Evolutionary conservation across 1,284 basidiomycete species (phyloP), one percentile per base, ranked within the genome.

Genomic region (Puccinia horiana): DNA sequence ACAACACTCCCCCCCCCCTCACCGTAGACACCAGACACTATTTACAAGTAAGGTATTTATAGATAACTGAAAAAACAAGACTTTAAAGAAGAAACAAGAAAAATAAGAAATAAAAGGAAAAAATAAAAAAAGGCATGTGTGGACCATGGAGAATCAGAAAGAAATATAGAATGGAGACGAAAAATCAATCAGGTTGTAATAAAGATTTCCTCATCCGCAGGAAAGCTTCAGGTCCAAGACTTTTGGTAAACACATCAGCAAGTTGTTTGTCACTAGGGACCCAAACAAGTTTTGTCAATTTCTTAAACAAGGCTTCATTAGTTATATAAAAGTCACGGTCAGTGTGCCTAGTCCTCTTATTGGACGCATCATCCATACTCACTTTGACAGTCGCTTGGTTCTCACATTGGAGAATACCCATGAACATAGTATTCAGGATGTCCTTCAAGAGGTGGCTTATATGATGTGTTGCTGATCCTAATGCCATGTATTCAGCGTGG

Each of bases 401-500:
- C 16, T 75, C 49, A 35, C 73, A 75, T 12, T 20, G 35, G 23
- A 75, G 16, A 18, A 23, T 6, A 6, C 32, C n/a, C 6, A 54
- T 6, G n/a, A 37, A 37, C 4, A 8, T n/a, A 8, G 6, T 5
- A 6, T 58, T 58, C 8, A 75, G n/a, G 32, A 75, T 37, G 26
- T 75, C 73, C 14, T 37, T 54, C 16, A 75, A 6, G 5, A 75
- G 35, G 35, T 75, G 23, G 18, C 52, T 52, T 29, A n/a, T 42
- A n/a, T 54, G 32, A 14, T 32, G 8, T 56, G 49, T 56, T 8
- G 49, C 73, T 18, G 35, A 35, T 2, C 73, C 73, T 35, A 75
- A 26, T 72, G 69, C 69, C 69, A 72, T 72, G 32, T 72, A 72
- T 72, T 72, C 69, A 4, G 69, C 69, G 44, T 72, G 69, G 42